Percentiles rank a stretch among this genome's conserved stretches.
phyloP scores from a whole-genome alignment of 192 early-diverging fungal genomes.

The Podila epicladia region DNA sequence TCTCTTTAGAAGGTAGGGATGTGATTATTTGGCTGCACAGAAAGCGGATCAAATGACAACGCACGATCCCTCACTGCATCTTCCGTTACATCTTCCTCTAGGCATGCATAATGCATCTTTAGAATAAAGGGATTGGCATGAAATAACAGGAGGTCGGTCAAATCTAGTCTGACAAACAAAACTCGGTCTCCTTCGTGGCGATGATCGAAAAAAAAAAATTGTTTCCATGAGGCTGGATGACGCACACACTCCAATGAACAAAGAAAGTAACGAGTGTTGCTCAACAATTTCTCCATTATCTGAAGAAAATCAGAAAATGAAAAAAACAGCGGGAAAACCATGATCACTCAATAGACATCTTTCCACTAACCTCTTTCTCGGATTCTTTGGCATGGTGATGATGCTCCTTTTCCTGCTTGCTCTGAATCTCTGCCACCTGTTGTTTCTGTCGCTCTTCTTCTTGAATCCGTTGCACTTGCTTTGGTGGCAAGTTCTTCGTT shows the following conservation, averaged over 20 bases:
- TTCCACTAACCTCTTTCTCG: not conserved
- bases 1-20: not conserved
- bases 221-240: too few relatives aligned
- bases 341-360: not conserved
- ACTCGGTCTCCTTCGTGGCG: too few relatives aligned
- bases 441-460: not conserved
- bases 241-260: too few relatives aligned
- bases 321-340: not conserved
- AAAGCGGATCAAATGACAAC: too few relatives aligned
- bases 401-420: slow-evolving; percentile 3
- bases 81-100: not conserved
- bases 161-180: not conserved
- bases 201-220: too few relatives aligned
- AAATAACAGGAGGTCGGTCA: not conserved
- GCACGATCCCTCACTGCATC: too few relatives aligned
- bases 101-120: not conserved
- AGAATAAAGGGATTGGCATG: not conserved
- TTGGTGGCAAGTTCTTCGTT: not conserved
- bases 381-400: not conserved
- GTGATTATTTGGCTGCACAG: too few relatives aligned
- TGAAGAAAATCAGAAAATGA: not conserved
- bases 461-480: slow-evolving; percentile 7
- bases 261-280: too few relatives aligned
- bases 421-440: not conserved
- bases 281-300: not conserved